phyloP scores from a whole-genome alignment of 2,329 filamentous ascomycete genomes.

The Fusarium anguioides region DNA sequence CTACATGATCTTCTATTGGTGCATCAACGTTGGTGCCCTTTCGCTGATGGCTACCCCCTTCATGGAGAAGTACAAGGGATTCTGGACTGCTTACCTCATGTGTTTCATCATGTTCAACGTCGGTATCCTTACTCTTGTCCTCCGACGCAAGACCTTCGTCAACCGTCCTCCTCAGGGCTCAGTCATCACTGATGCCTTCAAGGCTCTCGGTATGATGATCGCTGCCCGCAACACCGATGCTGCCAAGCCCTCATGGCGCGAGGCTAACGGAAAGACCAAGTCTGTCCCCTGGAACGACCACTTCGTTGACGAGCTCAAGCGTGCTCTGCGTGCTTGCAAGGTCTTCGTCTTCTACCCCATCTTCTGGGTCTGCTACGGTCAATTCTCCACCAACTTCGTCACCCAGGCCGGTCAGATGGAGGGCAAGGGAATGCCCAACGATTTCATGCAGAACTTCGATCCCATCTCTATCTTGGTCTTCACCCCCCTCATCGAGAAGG shows the following conservation, averaged over 20 bases:
- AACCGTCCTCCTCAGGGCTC: slow-evolving; percentile 69
- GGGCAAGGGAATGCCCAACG: slow-evolving; percentile 75
- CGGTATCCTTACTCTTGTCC: slow-evolving; percentile 64
- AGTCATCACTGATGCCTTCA: slow-evolving; percentile 73
- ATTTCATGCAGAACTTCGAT: slow-evolving; percentile 75
- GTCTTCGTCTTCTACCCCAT: slow-evolving; percentile 75
- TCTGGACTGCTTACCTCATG: slow-evolving; percentile 72
- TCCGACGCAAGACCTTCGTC: slow-evolving; percentile 59
- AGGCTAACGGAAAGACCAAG: slow-evolving; percentile 58
- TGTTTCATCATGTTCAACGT: slow-evolving; percentile 71
- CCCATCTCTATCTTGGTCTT: slow-evolving; percentile 74
- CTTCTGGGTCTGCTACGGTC: slow-evolving; percentile 76
- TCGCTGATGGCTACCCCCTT: slow-evolving; percentile 74
- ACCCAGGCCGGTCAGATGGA: slow-evolving; percentile 69
- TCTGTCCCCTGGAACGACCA: slow-evolving; percentile 71
- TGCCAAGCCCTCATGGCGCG: slow-evolving; percentile 74
- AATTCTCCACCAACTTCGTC: slow-evolving; percentile 75
- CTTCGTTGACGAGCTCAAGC: slow-evolving; percentile 79
- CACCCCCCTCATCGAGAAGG: slow-evolving; percentile 70
- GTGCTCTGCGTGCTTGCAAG: slow-evolving; percentile 73
- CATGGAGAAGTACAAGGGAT: slow-evolving; percentile 74
- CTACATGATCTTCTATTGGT: slow-evolving; percentile 80
- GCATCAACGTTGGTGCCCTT: slow-evolving; percentile 79
- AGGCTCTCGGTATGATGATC: slow-evolving; percentile 56
- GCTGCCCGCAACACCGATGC: slow-evolving; percentile 62